Conservation (phyloP, 805 yeast genomes). For the Spathaspora gorwiae region DNA sequence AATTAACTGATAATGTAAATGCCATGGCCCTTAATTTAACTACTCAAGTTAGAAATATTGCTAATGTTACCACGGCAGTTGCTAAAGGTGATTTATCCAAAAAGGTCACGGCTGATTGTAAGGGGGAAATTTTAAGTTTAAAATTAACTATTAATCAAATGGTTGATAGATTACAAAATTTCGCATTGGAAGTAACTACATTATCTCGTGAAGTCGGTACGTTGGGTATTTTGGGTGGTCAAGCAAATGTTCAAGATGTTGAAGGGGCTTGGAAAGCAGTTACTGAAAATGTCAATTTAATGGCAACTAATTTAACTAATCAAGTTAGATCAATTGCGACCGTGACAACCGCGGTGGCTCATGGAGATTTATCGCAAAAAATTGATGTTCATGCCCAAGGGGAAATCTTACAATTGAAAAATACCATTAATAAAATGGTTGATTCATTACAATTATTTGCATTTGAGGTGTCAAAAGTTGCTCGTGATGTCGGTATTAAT, state of each 20-base stretch:
- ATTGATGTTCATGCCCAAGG: constrained; percentile 90
- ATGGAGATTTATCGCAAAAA: constrained; percentile 81
- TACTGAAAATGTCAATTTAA: constrained; percentile 42
- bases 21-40: constrained; percentile 88
- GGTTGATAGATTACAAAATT: constrained; percentile 49
- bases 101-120: constrained; percentile 82
- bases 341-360: constrained; percentile 88
- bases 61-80: constrained; percentile 83
- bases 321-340: constrained; percentile 88
- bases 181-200: constrained; percentile 44
- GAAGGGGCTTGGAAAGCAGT: constrained; percentile 51
- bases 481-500: constrained; percentile 88
- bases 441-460: constrained; percentile 86
- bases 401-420: constrained; percentile 78
- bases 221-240: constrained; percentile 46
- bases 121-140: constrained; percentile 51
- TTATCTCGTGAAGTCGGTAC: constrained; percentile 46
- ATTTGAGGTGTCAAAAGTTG: constrained; percentile 83
- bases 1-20: constrained; percentile 79
- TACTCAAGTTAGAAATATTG: constrained; percentile 83
- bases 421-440: constrained; percentile 89
- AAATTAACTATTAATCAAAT: constrained; percentile 46
- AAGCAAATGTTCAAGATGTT: constrained; percentile 47
- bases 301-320: constrained; percentile 52
- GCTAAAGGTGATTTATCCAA: constrained; percentile 79